Conservation (phyloP, 345 rosid species). For the Ceriops decandra region DNA sequence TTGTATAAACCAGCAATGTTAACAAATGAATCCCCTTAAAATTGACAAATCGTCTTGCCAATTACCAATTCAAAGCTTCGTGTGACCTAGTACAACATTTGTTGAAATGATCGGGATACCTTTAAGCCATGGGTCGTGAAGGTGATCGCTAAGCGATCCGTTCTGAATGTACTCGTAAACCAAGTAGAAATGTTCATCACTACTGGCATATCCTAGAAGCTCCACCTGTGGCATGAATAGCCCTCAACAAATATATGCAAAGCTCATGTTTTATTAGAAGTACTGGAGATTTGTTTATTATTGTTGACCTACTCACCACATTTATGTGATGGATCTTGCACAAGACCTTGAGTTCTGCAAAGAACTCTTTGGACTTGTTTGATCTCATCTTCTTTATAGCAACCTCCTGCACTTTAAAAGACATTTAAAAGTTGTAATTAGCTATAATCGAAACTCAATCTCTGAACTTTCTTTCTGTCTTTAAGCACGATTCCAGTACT, state of each 20-base stretch:
- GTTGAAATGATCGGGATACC: conserved; percentile 19
- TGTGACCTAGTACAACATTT: neutral
- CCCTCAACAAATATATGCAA: neutral
- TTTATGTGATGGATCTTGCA: conserved; percentile 67
- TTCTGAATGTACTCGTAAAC: conserved; percentile 52
- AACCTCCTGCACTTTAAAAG: conserved; percentile 42
- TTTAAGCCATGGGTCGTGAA: conserved; percentile 54
- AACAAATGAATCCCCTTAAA: no score
- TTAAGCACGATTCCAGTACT: neutral
- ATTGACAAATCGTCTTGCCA: no score
- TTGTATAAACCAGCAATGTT: no score
- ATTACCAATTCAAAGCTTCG: no score
- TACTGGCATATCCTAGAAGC: conserved; percentile 56
- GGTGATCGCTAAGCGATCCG: conserved; percentile 59
- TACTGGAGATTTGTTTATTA: neutral
- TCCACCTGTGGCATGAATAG: conserved; percentile 42
- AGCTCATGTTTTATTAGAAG: neutral
- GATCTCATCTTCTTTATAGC: conserved; percentile 72
- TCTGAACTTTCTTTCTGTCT: no score
- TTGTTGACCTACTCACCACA: conserved; percentile 38
- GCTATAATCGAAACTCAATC: no score
- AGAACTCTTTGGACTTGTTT: conserved; percentile 63
- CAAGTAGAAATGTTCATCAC: conserved; percentile 63
- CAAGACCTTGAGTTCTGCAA: conserved; percentile 63
- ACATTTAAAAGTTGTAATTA: neutral